phyloP scores from a whole-genome alignment of 169 alveolate genomes.

The Plasmodium fragile region DNA sequence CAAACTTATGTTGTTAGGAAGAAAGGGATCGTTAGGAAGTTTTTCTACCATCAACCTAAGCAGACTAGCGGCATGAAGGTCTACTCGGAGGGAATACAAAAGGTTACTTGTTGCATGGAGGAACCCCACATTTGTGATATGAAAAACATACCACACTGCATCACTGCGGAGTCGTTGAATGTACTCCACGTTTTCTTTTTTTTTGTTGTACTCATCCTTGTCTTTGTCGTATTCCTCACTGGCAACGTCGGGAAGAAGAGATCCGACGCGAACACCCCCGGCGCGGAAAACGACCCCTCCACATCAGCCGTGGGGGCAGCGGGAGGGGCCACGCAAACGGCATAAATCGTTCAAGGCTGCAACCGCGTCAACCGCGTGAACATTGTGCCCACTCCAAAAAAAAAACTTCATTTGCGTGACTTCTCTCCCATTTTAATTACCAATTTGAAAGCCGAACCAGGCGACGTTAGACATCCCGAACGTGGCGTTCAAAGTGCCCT shows the following conservation, averaged over 20 bases:
- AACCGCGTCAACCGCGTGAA: neutral
- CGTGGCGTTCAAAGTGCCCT: neutral
- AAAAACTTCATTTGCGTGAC: neutral
- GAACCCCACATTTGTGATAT: constrained; percentile 22
- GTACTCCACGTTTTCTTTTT: constrained; percentile 3
- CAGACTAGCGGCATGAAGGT: constrained; percentile 28
- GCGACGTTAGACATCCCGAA: neutral
- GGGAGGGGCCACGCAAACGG: neutral
- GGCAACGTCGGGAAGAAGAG: neutral
- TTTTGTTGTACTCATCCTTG: neutral
- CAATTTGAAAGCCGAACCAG: neutral
- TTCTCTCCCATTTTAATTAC: neutral
- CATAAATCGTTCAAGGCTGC: neutral
- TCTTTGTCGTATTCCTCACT: constrained; percentile 10
- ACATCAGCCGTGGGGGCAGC: neutral
- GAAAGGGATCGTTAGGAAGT: constrained; percentile 7
- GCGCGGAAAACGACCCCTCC: neutral
- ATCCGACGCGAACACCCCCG: neutral
- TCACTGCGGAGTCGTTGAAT: constrained; percentile 6
- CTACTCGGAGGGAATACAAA: constrained; percentile 49
- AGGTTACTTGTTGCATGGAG: constrained; percentile 36
- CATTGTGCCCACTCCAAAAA: neutral
- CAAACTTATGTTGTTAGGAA: constrained; percentile 25
- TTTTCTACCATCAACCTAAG: constrained; percentile 19
- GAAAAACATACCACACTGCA: constrained; percentile 30